These are phyloP conservation scores for Sporothrix curviconia DNA, from an alignment of 2,329 filamentous ascomycete genomes.

Conservation along the genomic window DNA sequence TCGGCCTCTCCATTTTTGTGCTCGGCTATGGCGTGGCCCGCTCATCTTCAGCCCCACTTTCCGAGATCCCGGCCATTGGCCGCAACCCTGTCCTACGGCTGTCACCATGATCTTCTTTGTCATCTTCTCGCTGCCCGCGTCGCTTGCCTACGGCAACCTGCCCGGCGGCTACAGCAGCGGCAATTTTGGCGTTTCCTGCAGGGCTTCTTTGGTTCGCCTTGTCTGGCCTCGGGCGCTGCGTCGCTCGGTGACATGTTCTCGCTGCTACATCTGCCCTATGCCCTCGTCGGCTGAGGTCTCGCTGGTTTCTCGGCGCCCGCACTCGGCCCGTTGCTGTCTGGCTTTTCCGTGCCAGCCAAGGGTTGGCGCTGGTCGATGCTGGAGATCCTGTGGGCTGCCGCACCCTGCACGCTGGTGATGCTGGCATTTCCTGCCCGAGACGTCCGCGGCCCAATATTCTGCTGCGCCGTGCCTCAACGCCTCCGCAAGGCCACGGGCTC, in stretches of 20 bases:
- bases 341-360: constrained; percentile 26
- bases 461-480: constrained; percentile 47
- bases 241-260: constrained; percentile 59
- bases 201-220: constrained; percentile 55
- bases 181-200: constrained; percentile 60
- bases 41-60: constrained; percentile 48
- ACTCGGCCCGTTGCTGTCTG: constrained; percentile 44
- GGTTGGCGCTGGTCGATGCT: constrained; percentile 33
- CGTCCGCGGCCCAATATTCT: constrained; percentile 42
- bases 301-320: constrained; percentile 42
- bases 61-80: constrained; percentile 35
- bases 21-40: constrained; percentile 54
- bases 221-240: constrained; percentile 56
- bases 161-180: constrained; percentile 15
- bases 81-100: constrained; percentile 20
- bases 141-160: constrained; percentile 25
- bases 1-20: constrained; percentile 50
- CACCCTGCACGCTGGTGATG: constrained; percentile 37
- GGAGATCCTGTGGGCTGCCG: constrained; percentile 24
- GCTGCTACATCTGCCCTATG: constrained; percentile 58
- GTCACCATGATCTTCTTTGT: constrained; percentile 19
- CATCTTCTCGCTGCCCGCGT: constrained; percentile 36
- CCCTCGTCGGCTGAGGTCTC: constrained; percentile 70
- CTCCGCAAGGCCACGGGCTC: constrained; percentile 50
- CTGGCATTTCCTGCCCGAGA: constrained; percentile 32